A percentile compares a stretch with the other conserved stretches of the same genome.
Conservation (phyloP, 305 asterid species). For the Solanum chacoense region DNA sequence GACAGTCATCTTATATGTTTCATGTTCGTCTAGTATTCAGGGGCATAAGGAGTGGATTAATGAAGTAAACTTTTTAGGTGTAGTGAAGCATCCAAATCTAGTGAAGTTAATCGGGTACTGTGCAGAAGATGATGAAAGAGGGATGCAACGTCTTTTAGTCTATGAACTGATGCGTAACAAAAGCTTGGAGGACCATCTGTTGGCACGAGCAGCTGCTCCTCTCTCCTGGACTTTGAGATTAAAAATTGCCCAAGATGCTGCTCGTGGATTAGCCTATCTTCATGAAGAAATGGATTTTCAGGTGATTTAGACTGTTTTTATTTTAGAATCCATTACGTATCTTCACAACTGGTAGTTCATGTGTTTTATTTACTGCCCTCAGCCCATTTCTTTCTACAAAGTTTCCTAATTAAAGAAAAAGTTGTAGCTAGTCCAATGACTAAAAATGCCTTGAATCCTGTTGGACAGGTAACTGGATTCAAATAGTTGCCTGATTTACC, state of each 20-base stretch:
- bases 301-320: constrained; percentile 26
- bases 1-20: constrained; percentile 23
- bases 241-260: constrained; percentile 81
- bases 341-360: not conserved
- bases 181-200: constrained; percentile 82
- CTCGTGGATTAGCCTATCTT: constrained; percentile 82
- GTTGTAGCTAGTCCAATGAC: not conserved
- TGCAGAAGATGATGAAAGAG: constrained; percentile 91
- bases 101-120: constrained; percentile 85
- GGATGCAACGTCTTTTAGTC: constrained; percentile 83
- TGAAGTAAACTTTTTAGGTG: constrained; percentile 77
- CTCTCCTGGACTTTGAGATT: constrained; percentile 66
- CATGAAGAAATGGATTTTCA: constrained; percentile 97
- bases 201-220: constrained; percentile 41
- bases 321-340: not conserved
- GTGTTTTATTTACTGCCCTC: not conserved
- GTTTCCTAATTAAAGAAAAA: not conserved
- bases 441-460: no score
- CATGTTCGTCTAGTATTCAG: constrained; percentile 70
- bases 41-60: constrained; percentile 98
- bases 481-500: no score
- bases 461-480: no score
- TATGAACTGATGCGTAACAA: constrained; percentile 80
- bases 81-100: constrained; percentile 76
- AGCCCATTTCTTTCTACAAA: not conserved